Base-by-base conservation (phyloP, 1,284 basidiomycete genomes). In the Ceratobasidium sp. region DNA sequence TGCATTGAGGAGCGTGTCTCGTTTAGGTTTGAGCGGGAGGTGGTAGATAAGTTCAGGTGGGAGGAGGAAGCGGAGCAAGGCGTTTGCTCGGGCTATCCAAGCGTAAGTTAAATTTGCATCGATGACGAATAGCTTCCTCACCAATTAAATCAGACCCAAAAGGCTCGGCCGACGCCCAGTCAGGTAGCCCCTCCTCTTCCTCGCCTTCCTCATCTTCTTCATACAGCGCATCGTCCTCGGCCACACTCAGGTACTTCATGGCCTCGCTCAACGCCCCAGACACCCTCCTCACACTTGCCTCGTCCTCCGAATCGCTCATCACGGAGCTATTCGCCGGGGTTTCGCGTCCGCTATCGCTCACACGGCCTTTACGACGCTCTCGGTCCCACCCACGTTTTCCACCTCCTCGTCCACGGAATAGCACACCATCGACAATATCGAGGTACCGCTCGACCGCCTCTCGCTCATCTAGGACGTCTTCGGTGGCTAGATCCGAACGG, bases 351-450 rank as follows among this genome's bases (percentile, higher is more conserved):
- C 62, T 79, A 53, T 83, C 81, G 4, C 57, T 60, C 74, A 54
- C 20, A 45, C 67, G 38, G 12, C 65, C 52, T 45, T 67, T 71
- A 20, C 55, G 64, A 20, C 72, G 69, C 47, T 70, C 57, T 53
- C 70, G 58, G 73, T 79, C 81, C 86, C 89, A 90, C 0, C 87
- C 87, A 32, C 87, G 77, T 70, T 77, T 79, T 7, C 80, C 82
- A 12, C 79, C 79, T 72, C 80, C 80, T 49, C 80, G 80, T 0
- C 87, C 88, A 8, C 84, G 84, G 72, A 93, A 92, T 10, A 94
- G 75, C 0, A 88, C 85, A 45, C 86, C 83, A 73, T 93, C 90
- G 1, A 93, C 91, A 1, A 86, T 81, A 73, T 90, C 86, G 68
- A 93, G 76, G 76, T 92, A 94, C 52, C 78, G 76, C 52, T 77